Evolutionary conservation across 345 rosid genomes (phyloP), one percentile per base, ranked within the genome.

Genomic region (Xanthoceras sorbifolium): DNA sequence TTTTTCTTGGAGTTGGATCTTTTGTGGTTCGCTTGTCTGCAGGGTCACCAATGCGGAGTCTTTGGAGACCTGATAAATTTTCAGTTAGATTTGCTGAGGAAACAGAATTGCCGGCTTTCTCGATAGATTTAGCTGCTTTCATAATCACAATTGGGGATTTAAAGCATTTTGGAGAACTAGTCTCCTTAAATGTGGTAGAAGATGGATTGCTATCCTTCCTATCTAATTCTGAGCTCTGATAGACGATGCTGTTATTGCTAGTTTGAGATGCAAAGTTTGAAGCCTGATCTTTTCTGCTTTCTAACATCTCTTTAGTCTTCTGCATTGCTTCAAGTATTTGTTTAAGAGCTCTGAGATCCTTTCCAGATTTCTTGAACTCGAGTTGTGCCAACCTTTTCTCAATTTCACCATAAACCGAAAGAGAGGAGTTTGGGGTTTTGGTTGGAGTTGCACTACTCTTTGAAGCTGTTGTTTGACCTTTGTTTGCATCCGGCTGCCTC

Each of bases 281-380:
- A 78, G 48, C 77, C 67, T 74, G 80, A 77, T 83, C 79, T 66
- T 90, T 81, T 60, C 83, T 84, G 77, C 80, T 77, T 22, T 84
- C 86, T 34, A 80, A 71, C 66, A 78, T 69, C 55, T 84, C 85
- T 64, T 89, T 86, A 1, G 86, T 83, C 84, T 89, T 91, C 79
- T 92, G 92, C 94, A 88, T 93, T 64, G 93, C 97, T 83, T 87
- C 94, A 63, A 91, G 94, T 80, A 89, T 90, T 79, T 91, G 98
- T 81, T 91, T 90, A 42, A 90, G 97, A 79, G 95, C 92, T 83
- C 93, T 89, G 67, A 90, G 94, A 82, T 91, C 99, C 84, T 91
- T 93, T 73, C 93, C 97, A 0, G 99, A 86, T 76, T 82, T 83
- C 74, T 84, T 84, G 85, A 92, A 96, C 86, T 91, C 91, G 7